Conservation (phyloP, 1,284 basidiomycete species). For the Pholiota adiposa region DNA sequence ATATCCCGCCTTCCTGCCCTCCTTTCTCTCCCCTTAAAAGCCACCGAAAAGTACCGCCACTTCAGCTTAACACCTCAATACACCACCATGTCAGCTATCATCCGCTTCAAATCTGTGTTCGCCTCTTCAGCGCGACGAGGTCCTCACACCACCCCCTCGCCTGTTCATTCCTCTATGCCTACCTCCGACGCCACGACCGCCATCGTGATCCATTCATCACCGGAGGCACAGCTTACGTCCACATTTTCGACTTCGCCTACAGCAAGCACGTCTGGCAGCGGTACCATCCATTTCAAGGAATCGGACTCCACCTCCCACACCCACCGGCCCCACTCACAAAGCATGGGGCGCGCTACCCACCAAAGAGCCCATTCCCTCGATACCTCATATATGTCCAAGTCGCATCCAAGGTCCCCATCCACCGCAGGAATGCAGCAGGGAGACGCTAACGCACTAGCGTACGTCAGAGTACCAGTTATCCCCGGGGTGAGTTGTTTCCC, state of each 20-base stretch:
- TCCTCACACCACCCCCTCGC: neutral
- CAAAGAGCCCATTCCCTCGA: neutral
- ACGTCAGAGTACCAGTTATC: constrained; percentile 6
- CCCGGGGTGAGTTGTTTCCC: constrained; percentile 9
- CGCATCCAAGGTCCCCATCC: neutral
- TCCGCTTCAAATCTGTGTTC: constrained; percentile 17
- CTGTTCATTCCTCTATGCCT: neutral
- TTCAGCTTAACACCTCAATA: neutral
- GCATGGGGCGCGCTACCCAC: neutral
- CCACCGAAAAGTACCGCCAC: neutral
- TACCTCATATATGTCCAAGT: neutral
- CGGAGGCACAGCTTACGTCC: neutral
- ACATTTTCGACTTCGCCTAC: neutral
- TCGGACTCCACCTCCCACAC: neutral
- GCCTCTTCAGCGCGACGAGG: constrained; percentile 2
- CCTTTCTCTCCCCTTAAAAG: neutral
- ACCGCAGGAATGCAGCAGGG: neutral
- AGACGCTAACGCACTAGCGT: neutral
- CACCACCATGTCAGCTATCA: neutral
- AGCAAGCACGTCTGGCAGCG: constrained; percentile 4
- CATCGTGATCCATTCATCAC: neutral
- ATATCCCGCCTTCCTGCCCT: neutral
- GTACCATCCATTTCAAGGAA: neutral
- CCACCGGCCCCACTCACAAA: neutral
- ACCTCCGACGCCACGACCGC: neutral